These are phyloP conservation scores for Nemania sp. DNA, from an alignment of 2,329 filamentous ascomycete genomes.

Conservation along the genomic window DNA sequence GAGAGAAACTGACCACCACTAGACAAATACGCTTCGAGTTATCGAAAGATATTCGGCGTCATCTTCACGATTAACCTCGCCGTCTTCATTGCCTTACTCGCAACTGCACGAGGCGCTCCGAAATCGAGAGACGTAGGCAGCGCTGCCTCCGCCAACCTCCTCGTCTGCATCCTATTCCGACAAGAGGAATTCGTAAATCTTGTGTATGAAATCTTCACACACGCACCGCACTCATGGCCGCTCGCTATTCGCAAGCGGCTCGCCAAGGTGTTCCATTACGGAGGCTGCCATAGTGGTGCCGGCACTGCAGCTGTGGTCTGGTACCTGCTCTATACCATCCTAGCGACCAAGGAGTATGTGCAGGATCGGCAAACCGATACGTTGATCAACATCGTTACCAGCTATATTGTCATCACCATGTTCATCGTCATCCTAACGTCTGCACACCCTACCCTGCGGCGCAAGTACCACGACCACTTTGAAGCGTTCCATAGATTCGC, in stretches of 20 bases:
- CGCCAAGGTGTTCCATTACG: constrained; percentile 58
- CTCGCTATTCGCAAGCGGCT: constrained; percentile 52
- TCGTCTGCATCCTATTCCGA: constrained; percentile 54
- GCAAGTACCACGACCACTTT: constrained; percentile 68
- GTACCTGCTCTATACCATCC: constrained; percentile 48
- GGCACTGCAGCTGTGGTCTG: constrained; percentile 54
- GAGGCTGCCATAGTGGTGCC: constrained; percentile 56
- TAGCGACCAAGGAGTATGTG: constrained; percentile 35
- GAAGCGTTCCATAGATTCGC: constrained; percentile 73
- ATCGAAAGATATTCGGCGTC: constrained; percentile 59
- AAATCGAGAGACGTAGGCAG: constrained; percentile 42
- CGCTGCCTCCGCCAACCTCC: constrained; percentile 54
- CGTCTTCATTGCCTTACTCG: constrained; percentile 50
- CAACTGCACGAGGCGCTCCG: constrained; percentile 39
- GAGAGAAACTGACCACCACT: constrained; percentile 12
- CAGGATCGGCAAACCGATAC: constrained; percentile 28
- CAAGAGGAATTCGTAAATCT: constrained; percentile 58
- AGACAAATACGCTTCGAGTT: constrained; percentile 42
- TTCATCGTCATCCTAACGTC: constrained; percentile 62
- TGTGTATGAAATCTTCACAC: constrained; percentile 51
- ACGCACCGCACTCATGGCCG: constrained; percentile 50
- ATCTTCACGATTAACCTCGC: constrained; percentile 55
- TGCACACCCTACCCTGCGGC: constrained; percentile 66
- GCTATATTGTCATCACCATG: constrained; percentile 55
- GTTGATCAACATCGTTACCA: constrained; percentile 36